Percentiles rank a stretch among this genome's conserved stretches.
Conservation (phyloP, 1,284 basidiomycete species). For the Pterulicium gracile region DNA sequence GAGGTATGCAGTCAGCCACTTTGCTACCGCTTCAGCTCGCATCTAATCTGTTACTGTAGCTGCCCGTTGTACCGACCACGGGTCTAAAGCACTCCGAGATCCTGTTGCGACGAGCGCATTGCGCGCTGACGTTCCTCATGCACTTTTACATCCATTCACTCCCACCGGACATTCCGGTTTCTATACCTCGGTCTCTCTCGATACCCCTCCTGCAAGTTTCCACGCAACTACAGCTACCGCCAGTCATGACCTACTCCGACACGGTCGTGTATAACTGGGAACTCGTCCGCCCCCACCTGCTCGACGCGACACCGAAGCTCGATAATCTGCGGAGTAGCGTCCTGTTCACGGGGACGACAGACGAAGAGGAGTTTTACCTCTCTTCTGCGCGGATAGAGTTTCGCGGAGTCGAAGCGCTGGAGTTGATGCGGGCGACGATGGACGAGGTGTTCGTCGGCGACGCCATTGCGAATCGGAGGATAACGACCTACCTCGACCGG, state of each 20-base stretch:
- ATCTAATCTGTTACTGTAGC: conserved; percentile 16
- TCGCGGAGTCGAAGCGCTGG: conserved; percentile 77
- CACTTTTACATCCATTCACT: conserved; percentile 86
- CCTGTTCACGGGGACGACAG: conserved; percentile 73
- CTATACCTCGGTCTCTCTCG: conserved; percentile 65
- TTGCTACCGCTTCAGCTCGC: neutral
- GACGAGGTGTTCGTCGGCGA: conserved; percentile 92
- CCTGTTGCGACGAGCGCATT: conserved; percentile 72
- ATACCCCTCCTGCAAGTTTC: conserved; percentile 77
- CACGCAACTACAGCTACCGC: conserved; percentile 72
- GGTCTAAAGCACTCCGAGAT: conserved; percentile 49
- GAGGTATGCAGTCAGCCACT: conserved; percentile 30
- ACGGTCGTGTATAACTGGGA: conserved; percentile 91
- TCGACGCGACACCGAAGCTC: conserved; percentile 22
- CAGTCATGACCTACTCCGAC: conserved; percentile 88
- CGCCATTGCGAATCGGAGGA: conserved; percentile 60
- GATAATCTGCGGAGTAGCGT: conserved; percentile 55
- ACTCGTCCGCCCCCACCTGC: conserved; percentile 21
- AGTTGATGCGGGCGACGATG: conserved; percentile 80
- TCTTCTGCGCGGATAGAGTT: conserved; percentile 88
- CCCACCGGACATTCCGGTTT: conserved; percentile 37
- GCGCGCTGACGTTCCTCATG: conserved; percentile 76
- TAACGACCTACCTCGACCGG: conserved; percentile 60
- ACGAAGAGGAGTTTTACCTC: conserved; percentile 87
- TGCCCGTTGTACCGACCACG: conserved; percentile 37